Evolutionary conservation across 2,329 filamentous ascomycete genomes (phyloP), one percentile per base, ranked within the genome.

Genomic region (Pezicula radicicola): DNA sequence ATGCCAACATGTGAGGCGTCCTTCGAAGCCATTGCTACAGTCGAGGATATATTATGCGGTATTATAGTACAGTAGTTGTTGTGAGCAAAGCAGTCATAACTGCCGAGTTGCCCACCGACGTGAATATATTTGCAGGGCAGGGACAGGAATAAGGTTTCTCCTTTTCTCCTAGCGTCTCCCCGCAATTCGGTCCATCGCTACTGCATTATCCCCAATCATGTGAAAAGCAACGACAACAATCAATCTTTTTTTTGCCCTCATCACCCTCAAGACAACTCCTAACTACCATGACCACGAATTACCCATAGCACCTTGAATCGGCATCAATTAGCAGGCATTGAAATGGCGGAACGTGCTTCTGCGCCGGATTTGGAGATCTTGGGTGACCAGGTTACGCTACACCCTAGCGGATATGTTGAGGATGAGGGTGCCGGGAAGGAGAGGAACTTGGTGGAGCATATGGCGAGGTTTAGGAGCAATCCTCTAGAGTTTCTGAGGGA

Each of bases 401-500:
- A 90, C 65, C 88, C 88, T 8, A 84, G 84, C 59, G 87, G 86
- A 54, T 88, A 81, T 63, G 75, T 85, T 52, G 80, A 83, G 65
- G 73, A 65, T 40, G 66, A 75, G 54, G 74, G 77, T 56, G 76
- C 73, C 41, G 82, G 77, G 48, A 80, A 80, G 55, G 88, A 91
- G 61, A 80, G 86, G 65, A 84, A 85, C 18, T 73, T 92, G 60
- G 85, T 93, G 74, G 84, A 87, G 68, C 84, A 92, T 66, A 94
- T 94, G 79, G 88, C 89, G 46, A 88, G 91, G 43, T 97, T 97
- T 69, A 85, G 93, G 52, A 77, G 80, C 39, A 81, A 84, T 57
- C 84, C 84, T 28, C 70, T 87, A 15, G 81, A 84, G 76, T 97
- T 97, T 68, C 83, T 97, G 28, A 90, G 91, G 60, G 94, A 99